phyloP scores from a whole-genome alignment of 2,329 filamentous ascomycete species.

The Incumbomyces lentus region DNA sequence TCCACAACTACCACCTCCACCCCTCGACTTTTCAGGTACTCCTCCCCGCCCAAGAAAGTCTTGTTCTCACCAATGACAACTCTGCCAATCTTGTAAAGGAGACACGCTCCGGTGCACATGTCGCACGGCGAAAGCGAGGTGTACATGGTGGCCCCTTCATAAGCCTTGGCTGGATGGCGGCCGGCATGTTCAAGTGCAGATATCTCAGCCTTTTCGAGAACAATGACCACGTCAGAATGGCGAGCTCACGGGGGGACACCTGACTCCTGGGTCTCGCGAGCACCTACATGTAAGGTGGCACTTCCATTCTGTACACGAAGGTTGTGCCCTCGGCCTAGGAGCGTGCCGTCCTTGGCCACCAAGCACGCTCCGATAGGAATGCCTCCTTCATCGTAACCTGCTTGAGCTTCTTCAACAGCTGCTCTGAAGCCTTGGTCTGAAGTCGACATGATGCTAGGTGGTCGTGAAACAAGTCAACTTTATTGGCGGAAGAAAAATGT shows the following conservation, averaged over 20 bases:
- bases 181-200: conserved; percentile 65
- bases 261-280: not conserved
- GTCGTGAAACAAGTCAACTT: not conserved
- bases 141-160: conserved; percentile 69
- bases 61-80: conserved; percentile 71
- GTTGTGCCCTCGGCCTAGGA: conserved; percentile 64
- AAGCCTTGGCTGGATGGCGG: conserved; percentile 57
- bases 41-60: conserved; percentile 63
- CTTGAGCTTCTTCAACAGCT: conserved; percentile 47
- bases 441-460: conserved; percentile 16
- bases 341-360: conserved; percentile 57
- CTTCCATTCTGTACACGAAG: conserved; percentile 64
- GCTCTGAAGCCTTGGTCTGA: conserved; percentile 45
- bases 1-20: conserved; percentile 65
- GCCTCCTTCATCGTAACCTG: conserved; percentile 46
- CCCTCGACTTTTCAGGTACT: conserved; percentile 55
- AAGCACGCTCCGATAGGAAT: conserved; percentile 52
- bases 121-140: conserved; percentile 70
- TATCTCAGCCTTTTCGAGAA: conserved; percentile 56
- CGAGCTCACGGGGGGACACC: not conserved
- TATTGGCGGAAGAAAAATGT: not conserved
- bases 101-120: conserved; percentile 70
- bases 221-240: not conserved
- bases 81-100: conserved; percentile 63
- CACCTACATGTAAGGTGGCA: conserved; percentile 58